These are phyloP conservation scores for Dactylellina leptospora DNA, from an alignment of 2,329 filamentous ascomycete species.

Conservation along the genomic window DNA sequence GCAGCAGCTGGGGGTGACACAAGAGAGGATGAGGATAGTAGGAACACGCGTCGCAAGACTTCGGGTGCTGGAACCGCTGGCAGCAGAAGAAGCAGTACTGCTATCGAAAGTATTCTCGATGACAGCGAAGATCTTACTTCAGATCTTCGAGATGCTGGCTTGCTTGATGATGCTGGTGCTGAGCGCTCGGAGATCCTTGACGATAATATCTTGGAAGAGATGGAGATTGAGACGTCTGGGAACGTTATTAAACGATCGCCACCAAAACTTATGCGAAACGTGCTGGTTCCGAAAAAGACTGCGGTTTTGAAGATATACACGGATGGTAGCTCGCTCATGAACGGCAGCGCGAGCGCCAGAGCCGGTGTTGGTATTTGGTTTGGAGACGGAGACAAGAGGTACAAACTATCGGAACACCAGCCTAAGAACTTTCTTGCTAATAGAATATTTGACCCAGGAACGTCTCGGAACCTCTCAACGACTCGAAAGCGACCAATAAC, in stretches of 20 bases:
- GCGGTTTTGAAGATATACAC: conserved; percentile 67
- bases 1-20: conserved; percentile 59
- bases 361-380: conserved; percentile 74
- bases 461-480: conserved; percentile 78
- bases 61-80: conserved; percentile 34
- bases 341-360: conserved; percentile 67
- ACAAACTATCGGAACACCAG: conserved; percentile 35
- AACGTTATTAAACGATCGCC: conserved; percentile 39
- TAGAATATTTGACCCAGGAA: conserved; percentile 62
- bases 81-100: conserved; percentile 47
- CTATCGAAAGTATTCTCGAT: conserved; percentile 50
- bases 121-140: conserved; percentile 42
- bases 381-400: conserved; percentile 67
- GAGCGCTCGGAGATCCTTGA: conserved; percentile 52
- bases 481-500: conserved; percentile 86
- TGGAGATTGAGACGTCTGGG: conserved; percentile 53
- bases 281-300: conserved; percentile 53
- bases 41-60: conserved; percentile 66
- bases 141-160: conserved; percentile 41
- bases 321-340: conserved; percentile 70
- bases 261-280: conserved; percentile 54
- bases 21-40: conserved; percentile 63
- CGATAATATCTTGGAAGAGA: conserved; percentile 48
- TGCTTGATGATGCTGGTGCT: conserved; percentile 42
- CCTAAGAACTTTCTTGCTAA: conserved; percentile 21